A percentile compares a stretch with the other conserved stretches of the same genome.
Conservation (phyloP, 352 stramenopile species). For the Detonula confervacea region DNA sequence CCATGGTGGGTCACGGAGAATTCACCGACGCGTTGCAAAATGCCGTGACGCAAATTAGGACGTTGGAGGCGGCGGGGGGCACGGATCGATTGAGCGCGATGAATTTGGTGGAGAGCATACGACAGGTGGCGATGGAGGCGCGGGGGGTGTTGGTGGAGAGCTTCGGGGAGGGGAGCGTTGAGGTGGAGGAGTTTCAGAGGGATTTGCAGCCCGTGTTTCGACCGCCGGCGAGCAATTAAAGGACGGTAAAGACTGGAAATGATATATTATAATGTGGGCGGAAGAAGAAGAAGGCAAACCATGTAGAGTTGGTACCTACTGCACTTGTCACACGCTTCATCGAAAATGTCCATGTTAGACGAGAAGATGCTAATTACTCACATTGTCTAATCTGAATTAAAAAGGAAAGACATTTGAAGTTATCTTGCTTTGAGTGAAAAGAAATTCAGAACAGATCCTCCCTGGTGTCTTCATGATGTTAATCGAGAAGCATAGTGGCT, state of each 20-base stretch:
- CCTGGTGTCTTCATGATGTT: too few relatives aligned
- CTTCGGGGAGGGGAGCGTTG: constrained; percentile 67
- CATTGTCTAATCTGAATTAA: too few relatives aligned
- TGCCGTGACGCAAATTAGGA: constrained; percentile 74
- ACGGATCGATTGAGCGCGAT: constrained; percentile 60
- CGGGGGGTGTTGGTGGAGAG: constrained; percentile 64
- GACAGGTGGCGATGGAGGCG: constrained; percentile 76
- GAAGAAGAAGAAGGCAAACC: not conserved
- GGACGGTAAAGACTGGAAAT: too few relatives aligned
- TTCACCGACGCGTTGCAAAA: constrained; percentile 69
- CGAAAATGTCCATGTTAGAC: too few relatives aligned
- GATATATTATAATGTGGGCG: constrained; percentile 5
- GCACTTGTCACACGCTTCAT: too few relatives aligned
- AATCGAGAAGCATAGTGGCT: too few relatives aligned
- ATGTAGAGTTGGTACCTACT: too few relatives aligned
- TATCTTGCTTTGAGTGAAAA: too few relatives aligned
- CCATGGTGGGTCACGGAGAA: constrained; percentile 67
- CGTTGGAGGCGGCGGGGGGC: constrained; percentile 68
- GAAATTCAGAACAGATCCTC: too few relatives aligned
- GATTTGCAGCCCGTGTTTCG: constrained; percentile 76
- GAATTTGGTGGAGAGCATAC: constrained; percentile 73
- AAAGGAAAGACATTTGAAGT: too few relatives aligned
- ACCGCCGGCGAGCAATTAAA: constrained; percentile 43
- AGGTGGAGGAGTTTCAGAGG: constrained; percentile 69
- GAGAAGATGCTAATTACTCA: too few relatives aligned